Conservation (phyloP, 2,329 filamentous ascomycete species). For the Mycosphaerelloides madeirae region DNA sequence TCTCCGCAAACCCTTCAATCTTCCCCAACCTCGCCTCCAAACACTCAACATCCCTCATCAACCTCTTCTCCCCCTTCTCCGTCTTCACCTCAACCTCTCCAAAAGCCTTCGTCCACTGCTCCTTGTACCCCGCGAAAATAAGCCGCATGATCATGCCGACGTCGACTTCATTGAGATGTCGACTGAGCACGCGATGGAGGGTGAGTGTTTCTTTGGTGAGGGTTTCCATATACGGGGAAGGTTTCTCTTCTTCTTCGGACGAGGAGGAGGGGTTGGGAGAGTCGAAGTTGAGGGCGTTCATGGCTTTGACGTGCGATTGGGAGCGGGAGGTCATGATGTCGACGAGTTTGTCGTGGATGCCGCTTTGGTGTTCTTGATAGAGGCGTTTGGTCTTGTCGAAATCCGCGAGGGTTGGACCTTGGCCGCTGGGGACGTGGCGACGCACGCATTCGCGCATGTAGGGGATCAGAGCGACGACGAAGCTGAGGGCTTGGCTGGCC, state of each 20-base stretch:
- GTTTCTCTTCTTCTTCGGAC: constrained; percentile 16
- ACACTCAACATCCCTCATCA: constrained; percentile 70
- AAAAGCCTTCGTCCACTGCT: constrained; percentile 71
- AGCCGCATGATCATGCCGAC: constrained; percentile 80
- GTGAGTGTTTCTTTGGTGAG: constrained; percentile 80
- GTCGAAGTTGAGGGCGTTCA: constrained; percentile 75
- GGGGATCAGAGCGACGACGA: constrained; percentile 80
- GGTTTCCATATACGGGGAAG: constrained; percentile 76
- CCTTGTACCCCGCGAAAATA: constrained; percentile 76
- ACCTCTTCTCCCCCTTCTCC: constrained; percentile 67
- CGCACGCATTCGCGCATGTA: constrained; percentile 89
- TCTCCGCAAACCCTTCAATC: constrained; percentile 68
- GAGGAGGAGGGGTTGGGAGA: constrained; percentile 31
- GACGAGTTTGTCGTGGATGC: constrained; percentile 86
- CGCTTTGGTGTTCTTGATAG: constrained; percentile 83
- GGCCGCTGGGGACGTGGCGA: constrained; percentile 56
- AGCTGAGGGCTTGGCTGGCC: constrained; percentile 81
- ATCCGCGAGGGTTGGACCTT: constrained; percentile 60
- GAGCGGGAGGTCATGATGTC: constrained; percentile 85
- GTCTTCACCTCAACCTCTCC: constrained; percentile 61
- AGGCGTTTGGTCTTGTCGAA: constrained; percentile 83
- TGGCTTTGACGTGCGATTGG: constrained; percentile 65
- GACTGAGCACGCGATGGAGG: constrained; percentile 75
- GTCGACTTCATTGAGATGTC: constrained; percentile 71
- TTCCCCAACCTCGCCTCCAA: constrained; percentile 68